Base-by-base conservation (phyloP, 257 asterid species). In the Buddleja alternifolia region DNA sequence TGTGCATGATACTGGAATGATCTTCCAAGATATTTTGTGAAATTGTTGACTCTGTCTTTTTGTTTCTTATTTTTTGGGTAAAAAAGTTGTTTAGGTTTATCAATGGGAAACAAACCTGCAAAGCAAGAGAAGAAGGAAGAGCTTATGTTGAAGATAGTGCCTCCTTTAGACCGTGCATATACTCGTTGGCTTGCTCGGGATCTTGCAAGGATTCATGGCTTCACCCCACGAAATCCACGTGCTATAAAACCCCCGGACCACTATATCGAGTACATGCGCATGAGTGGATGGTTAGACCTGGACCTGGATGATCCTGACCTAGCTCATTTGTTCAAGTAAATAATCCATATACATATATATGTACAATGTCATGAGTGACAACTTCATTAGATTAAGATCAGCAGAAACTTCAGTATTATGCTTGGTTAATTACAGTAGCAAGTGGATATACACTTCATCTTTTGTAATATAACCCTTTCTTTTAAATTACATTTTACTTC, bases 251-350 rank as follows among this genome's bases (percentile, higher is more conserved):
- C 99, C 70, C 95, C 99, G 0, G 95, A 87, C 36, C 97, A 89
- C 78, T 84, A 88, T 75, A 80, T 93, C 0, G 93, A 90, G 61
- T 81, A 75, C 83, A 93, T 93, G 99, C 92, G 79, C 2, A 8
- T 88, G 77, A 75, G 86, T n/a, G 97, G 99, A n/a, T 85, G 90
- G 99, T 63, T 90, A 79, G 99, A 93, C 73, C 48, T 90, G 73
- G 80, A 87, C 85, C 60, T 88, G 73, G 76, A 86, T 45, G 97
- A 90, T 69, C 99, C 96, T 1, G 91, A 86, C 67, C 82, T 90
- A 0, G 93, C 89, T 0, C 96, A 64, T 74, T 73, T 93, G 58
- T 80, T 86, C 71, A 84, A 90, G 82, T 83, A 77, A 79, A 78
- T 66, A 2, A 29, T 66, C 53, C 37, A 57, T 16, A 8, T 51